These are phyloP conservation scores for Teunomyces tritomae DNA, from an alignment of 805 yeast genomes.

Conservation along the genomic window DNA sequence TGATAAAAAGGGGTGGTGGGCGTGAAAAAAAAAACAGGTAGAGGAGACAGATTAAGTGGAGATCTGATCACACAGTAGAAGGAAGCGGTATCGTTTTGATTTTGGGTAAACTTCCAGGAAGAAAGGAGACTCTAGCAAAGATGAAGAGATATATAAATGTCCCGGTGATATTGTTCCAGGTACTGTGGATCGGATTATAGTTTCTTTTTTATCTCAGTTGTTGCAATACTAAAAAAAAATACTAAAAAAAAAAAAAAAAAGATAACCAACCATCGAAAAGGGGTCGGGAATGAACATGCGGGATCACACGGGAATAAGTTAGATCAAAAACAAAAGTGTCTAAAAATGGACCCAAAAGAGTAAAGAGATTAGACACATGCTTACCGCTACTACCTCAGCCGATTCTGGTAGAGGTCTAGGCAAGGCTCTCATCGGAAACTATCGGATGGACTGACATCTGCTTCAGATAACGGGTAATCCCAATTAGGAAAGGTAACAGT, in stretches of 20 bases:
- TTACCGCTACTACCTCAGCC: neutral
- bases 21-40: neutral
- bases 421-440: neutral
- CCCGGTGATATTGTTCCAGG: neutral
- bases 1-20: too few species aligned
- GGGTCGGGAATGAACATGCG: neutral
- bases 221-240: neutral
- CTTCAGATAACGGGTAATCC: neutral
- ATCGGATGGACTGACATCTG: neutral
- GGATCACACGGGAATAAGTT: neutral
- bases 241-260: neutral
- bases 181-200: neutral
- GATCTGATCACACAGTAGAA: neutral
- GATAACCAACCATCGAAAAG: neutral
- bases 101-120: neutral
- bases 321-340: neutral
- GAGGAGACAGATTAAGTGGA: neutral
- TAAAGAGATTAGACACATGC: neutral
- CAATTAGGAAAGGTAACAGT: neutral
- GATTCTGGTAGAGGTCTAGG: neutral
- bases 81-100: neutral
- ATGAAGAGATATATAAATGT: neutral
- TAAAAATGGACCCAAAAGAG: neutral
- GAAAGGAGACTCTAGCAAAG: neutral
- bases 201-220: neutral